Percentiles rank a stretch among this genome's conserved stretches.
Evolutionary conservation across 495 filamentous ascomycete species (phyloP).

Genomic region (Astrothelium macrocarpum): DNA sequence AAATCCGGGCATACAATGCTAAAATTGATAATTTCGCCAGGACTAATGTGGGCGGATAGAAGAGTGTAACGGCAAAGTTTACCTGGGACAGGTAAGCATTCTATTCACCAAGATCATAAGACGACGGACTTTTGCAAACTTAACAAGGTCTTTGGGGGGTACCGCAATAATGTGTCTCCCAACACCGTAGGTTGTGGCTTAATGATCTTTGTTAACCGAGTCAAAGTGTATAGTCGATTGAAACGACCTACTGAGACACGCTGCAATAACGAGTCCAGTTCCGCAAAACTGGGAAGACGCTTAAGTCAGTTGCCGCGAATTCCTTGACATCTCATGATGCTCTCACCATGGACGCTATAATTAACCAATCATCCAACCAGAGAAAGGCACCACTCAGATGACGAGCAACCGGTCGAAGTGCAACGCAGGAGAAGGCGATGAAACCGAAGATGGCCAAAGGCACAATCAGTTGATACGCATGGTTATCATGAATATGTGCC

Average conservation of each 20-base stretch:
- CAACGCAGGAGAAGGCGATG: background rate
- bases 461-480: background rate
- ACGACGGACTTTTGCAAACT: conserved; percentile 1
- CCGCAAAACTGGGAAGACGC: background rate
- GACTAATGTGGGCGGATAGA: background rate
- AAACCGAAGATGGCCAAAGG: background rate
- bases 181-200: background rate
- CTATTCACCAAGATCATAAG: background rate
- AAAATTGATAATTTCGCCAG: background rate
- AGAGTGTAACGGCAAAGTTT: background rate
- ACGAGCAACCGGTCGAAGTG: background rate
- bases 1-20: conserved; percentile 1
- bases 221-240: background rate
- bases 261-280: background rate
- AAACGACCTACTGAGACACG: background rate
- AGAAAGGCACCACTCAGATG: background rate
- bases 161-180: background rate
- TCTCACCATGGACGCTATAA: background rate
- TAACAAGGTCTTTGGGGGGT: background rate
- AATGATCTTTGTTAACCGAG: background rate
- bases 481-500: conserved; percentile 2
- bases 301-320: background rate
- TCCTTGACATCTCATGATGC: background rate
- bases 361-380: background rate
- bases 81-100: background rate